phyloP scores from a whole-genome alignment of 768 basidiomycete genomes.

The Mycena polygramma region DNA sequence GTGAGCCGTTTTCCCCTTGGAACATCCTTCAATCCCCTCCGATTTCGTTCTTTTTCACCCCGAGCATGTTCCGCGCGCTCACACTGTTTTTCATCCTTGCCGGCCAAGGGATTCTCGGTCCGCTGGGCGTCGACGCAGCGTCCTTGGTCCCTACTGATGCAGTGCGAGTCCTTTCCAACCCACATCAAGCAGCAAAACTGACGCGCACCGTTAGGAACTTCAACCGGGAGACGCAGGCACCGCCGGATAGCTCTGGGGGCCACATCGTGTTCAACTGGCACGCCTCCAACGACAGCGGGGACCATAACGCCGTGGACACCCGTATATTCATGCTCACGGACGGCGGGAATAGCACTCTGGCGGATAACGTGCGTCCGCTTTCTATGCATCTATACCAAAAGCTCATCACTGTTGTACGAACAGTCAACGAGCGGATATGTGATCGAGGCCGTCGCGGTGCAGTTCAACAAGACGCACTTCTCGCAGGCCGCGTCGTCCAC shows the following conservation, averaged over 20 bases:
- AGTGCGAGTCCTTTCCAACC: neutral
- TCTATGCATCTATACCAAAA: neutral
- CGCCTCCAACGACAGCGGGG: conserved; percentile 11
- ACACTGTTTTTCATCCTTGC: neutral
- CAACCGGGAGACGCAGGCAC: neutral
- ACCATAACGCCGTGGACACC: conserved; percentile 18
- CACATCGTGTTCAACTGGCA: conserved; percentile 29
- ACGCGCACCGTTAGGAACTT: neutral
- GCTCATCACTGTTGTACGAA: neutral
- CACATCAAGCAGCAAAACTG: neutral
- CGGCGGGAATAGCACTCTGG: conserved; percentile 18
- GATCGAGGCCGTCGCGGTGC: conserved; percentile 25
- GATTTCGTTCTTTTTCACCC: neutral
- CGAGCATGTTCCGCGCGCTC: neutral
- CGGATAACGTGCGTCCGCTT: conserved; percentile 8
- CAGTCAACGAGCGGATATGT: conserved; percentile 14
- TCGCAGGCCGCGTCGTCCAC: neutral
- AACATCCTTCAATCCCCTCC: neutral
- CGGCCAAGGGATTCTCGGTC: neutral
- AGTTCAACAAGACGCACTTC: conserved; percentile 32
- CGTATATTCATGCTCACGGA: conserved; percentile 19
- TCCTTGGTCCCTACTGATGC: neutral
- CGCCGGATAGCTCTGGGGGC: conserved; percentile 4
- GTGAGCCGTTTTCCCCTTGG: neutral
- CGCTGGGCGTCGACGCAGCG: neutral